phyloP scores from a whole-genome alignment of 1,139 yeast species.

The Blastobotrys indianensis region DNA sequence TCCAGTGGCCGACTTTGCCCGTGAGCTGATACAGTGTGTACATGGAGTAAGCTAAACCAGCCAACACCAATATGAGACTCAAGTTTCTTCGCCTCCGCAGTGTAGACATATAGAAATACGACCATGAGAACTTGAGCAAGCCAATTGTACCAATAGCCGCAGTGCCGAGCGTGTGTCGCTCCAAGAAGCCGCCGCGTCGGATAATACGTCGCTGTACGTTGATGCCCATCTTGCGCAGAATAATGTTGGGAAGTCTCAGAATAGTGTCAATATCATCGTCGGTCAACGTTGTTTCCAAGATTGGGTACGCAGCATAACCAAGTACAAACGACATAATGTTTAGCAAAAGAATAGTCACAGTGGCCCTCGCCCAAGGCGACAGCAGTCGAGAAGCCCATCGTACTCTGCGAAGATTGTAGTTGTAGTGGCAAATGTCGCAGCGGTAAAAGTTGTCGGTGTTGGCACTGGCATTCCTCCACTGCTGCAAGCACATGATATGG shows the following conservation, averaged over 20 bases:
- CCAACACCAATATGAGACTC: conserved; percentile 7
- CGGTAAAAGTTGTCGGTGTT: conserved; percentile 8
- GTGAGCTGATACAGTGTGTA: conserved; percentile 9
- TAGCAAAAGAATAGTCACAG: conserved; percentile 5
- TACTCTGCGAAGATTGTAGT: conserved; percentile 10
- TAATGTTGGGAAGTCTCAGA: conserved; percentile 5
- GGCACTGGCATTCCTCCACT: conserved; percentile 9
- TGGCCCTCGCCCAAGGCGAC: conserved; percentile 5
- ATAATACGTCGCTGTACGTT: conserved; percentile 5
- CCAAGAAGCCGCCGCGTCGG: conserved; percentile 9
- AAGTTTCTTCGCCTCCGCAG: conserved; percentile 10
- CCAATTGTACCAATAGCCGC: conserved; percentile 14
- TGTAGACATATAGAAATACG: conserved; percentile 8
- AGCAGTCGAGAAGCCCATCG: conserved; percentile 10
- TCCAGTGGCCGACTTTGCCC: conserved; percentile 3
- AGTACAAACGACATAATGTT: conserved; percentile 10
- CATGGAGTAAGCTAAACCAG: conserved; percentile 10
- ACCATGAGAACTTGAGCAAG: conserved; percentile 10
- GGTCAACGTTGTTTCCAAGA: conserved; percentile 10
- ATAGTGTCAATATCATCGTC: conserved; percentile 12
- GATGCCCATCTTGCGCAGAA: conserved; percentile 6
- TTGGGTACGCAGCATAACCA: conserved; percentile 12
- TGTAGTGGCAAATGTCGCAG: conserved; percentile 13
- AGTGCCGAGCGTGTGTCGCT: conserved; percentile 13
- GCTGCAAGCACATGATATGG: conserved; percentile 13